A percentile compares a stretch with the other conserved stretches of the same genome.
These are phyloP conservation scores for Colletotrichum sp. DNA, from an alignment of 2,329 filamentous ascomycete genomes.

Conservation along the genomic window DNA sequence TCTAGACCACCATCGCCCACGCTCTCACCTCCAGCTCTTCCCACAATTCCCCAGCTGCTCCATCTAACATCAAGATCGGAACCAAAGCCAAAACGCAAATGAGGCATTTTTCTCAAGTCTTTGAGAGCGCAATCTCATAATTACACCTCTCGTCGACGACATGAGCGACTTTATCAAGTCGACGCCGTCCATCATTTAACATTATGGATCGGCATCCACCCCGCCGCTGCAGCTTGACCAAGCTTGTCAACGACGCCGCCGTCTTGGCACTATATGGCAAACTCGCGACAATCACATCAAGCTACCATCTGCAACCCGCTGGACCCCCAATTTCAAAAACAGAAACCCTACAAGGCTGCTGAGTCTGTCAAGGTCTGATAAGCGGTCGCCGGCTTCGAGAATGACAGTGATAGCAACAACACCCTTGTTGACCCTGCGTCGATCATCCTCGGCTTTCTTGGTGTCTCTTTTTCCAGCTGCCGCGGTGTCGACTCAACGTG, in stretches of 20 bases:
- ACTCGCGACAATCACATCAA: not conserved
- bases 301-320: not conserved
- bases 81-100: not conserved
- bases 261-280: conserved; percentile 11
- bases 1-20: conserved; percentile 10
- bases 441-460: conserved; percentile 4
- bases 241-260: not conserved
- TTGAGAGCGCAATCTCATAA: not conserved
- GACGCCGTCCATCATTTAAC: conserved; percentile 7
- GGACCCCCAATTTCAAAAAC: conserved; percentile 2
- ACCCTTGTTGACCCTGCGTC: conserved; percentile 1
- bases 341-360: conserved; percentile 7
- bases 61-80: not conserved
- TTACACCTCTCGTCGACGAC: not conserved
- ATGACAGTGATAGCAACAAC: not conserved
- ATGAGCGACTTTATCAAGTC: not conserved
- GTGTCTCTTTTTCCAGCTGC: not conserved
- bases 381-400: not conserved
- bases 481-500: not conserved
- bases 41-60: not conserved
- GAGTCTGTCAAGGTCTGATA: not conserved
- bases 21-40: not conserved
- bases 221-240: not conserved
- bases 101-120: not conserved
- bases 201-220: conserved; percentile 10